These are phyloP conservation scores for Sesbania bispinosa DNA, from an alignment of 306 rosid genomes.

Conservation along the genomic window DNA sequence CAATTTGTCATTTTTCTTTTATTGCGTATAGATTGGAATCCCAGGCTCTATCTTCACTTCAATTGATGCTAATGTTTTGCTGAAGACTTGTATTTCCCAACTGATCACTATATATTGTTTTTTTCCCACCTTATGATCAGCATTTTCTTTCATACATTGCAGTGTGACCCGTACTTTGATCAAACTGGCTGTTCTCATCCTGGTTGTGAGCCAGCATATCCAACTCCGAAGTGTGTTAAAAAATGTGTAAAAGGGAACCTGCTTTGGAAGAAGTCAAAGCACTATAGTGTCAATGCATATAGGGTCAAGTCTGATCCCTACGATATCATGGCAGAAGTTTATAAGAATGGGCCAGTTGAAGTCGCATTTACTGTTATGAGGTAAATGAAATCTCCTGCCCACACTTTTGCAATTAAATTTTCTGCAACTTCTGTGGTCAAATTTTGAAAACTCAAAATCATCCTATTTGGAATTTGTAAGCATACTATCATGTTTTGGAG, in stretches of 20 bases:
- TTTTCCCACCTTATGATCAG: neutral
- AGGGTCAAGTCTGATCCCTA: constrained; percentile 51
- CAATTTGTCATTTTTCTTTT: neutral
- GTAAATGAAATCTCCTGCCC: constrained; percentile 42
- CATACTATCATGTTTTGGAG: neutral
- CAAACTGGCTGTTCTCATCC: constrained; percentile 90
- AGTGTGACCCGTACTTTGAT: constrained; percentile 99
- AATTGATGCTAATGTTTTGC: neutral
- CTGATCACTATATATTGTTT: neutral
- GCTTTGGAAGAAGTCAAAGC: constrained; percentile 77
- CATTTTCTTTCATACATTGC: neutral
- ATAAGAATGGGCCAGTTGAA: constrained; percentile 90
- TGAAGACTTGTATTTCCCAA: neutral
- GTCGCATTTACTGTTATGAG: constrained; percentile 89
- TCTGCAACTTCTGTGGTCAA: constrained; percentile 8
- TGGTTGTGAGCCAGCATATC: constrained; percentile 87
- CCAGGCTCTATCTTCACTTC: neutral
- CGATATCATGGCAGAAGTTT: constrained; percentile 89
- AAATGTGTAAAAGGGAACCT: constrained; percentile 69
- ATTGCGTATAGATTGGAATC: constrained; percentile 3
- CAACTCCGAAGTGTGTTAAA: constrained; percentile 71
- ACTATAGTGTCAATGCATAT: constrained; percentile 66
- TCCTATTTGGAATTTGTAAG: neutral
- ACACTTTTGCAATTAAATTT: neutral
- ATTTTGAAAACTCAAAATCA: neutral